Conservation (phyloP, 768 basidiomycete genomes). For the Suillus plorans region DNA sequence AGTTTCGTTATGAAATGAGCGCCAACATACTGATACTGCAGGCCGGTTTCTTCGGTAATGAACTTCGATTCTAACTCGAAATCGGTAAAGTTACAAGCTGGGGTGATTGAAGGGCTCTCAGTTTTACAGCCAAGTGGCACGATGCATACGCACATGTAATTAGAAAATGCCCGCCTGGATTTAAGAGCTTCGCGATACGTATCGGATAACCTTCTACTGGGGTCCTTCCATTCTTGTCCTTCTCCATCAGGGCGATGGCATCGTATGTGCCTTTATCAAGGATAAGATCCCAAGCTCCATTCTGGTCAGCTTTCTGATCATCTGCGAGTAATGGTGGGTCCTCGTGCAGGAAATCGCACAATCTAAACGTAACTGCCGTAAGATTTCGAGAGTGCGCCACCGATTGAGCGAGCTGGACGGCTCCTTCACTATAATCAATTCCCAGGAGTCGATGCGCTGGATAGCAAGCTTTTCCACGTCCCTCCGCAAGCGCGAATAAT, state of each 20-base stretch:
- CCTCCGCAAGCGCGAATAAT: slow-evolving; percentile 57
- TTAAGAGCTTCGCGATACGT: slow-evolving; percentile 55
- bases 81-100: slow-evolving; percentile 86
- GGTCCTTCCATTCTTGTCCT: slow-evolving; percentile 50
- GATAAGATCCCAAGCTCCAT: slow-evolving; percentile 63
- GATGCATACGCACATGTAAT: slow-evolving; percentile 67
- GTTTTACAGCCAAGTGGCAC: background rate
- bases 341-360: slow-evolving; percentile 65
- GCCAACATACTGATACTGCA: slow-evolving; percentile 62
- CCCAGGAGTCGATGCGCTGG: slow-evolving; percentile 50
- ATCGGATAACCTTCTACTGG: slow-evolving; percentile 61
- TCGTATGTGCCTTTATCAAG: slow-evolving; percentile 91
- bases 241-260: slow-evolving; percentile 72
- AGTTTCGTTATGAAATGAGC: background rate
- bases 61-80: slow-evolving; percentile 65
- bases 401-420: slow-evolving; percentile 59
- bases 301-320: slow-evolving; percentile 10
- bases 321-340: slow-evolving; percentile 38
- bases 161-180: slow-evolving; percentile 67
- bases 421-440: slow-evolving; percentile 76
- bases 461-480: slow-evolving; percentile 58
- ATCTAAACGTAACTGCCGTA: slow-evolving; percentile 49
- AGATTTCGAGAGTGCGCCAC: slow-evolving; percentile 48
- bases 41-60: slow-evolving; percentile 41
- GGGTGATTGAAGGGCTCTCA: background rate